A percentile compares a stretch with the other conserved stretches of the same genome.
Conservation (phyloP, 2,329 filamentous ascomycete genomes). For the Cercospora zeina region DNA sequence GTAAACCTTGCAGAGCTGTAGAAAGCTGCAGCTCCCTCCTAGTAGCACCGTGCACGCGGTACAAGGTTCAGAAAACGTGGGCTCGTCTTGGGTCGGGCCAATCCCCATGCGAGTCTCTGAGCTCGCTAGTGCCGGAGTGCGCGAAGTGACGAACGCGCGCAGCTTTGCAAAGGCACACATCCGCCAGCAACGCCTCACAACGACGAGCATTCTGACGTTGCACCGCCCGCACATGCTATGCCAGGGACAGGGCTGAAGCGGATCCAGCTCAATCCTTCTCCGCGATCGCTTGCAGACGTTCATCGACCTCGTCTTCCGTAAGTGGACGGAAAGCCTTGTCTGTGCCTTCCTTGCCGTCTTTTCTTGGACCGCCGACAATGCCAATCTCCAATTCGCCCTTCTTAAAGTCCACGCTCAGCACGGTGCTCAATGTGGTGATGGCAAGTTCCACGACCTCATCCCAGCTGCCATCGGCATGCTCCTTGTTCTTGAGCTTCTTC, state of each 20-base stretch:
- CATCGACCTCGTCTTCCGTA: conserved; percentile 97
- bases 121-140: conserved; percentile 10
- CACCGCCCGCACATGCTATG: conserved; percentile 21
- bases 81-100: conserved; percentile 9
- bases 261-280: conserved; percentile 79
- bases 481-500: conserved; percentile 99
- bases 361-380: conserved; percentile 84
- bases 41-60: conserved; percentile 3
- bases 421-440: conserved; percentile 91
- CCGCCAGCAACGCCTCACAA: not conserved
- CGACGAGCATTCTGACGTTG: conserved; percentile 10
- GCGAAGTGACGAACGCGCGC: conserved; percentile 9
- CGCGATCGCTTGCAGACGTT: conserved; percentile 93
- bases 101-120: conserved; percentile 1
- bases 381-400: conserved; percentile 98
- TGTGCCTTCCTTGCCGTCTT: conserved; percentile 80
- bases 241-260: conserved; percentile 14
- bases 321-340: conserved; percentile 79
- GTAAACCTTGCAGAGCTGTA: conserved; percentile 20
- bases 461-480: conserved; percentile 86
- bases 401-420: conserved; percentile 99
- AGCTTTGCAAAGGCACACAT: not conserved
- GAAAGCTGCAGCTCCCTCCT: conserved; percentile 23
- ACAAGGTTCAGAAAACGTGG: conserved; percentile 10
- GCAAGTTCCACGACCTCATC: conserved; percentile 97